phyloP scores from a whole-genome alignment of 179 eudicot species.

The Corrigiola litoralis region DNA sequence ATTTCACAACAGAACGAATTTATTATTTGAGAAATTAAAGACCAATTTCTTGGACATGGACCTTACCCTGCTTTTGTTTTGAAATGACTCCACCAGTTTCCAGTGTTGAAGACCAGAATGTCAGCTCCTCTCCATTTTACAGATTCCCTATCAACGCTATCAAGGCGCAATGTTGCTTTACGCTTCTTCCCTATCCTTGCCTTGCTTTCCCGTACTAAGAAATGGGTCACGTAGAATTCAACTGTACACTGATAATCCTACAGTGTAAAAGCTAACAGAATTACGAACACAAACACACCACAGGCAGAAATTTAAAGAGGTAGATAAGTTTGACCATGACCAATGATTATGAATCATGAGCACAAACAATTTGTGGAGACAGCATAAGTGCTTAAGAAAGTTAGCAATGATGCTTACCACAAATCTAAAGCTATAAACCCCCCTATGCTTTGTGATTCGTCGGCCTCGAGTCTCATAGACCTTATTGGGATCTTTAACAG shows the following conservation, averaged over 20 bases:
- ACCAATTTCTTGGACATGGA: constrained; percentile 1
- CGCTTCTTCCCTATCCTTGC: constrained; percentile 79
- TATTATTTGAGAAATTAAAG: neutral
- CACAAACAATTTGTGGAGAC: neutral
- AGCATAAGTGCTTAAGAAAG: neutral
- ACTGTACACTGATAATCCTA: constrained; percentile 91
- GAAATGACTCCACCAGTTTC: constrained; percentile 94
- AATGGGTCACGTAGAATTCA: constrained; percentile 86
- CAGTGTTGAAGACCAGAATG: constrained; percentile 88
- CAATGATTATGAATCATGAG: neutral
- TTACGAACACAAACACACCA: neutral
- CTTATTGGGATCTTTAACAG: constrained; percentile 67
- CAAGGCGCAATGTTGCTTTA: constrained; percentile 72
- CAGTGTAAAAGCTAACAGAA: constrained; percentile 4
- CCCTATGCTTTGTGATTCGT: constrained; percentile 72
- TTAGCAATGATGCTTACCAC: constrained; percentile 41
- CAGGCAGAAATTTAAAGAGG: neutral
- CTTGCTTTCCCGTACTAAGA: constrained; percentile 84
- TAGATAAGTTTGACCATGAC: neutral
- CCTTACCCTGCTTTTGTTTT: constrained; percentile 91
- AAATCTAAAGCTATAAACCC: constrained; percentile 75
- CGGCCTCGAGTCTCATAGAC: constrained; percentile 85
- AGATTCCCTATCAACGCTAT: constrained; percentile 73
- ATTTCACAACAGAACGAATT: neutral
- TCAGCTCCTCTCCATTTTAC: constrained; percentile 94